These are phyloP conservation scores for Diaporthe sp. DNA, from an alignment of 2,329 filamentous ascomycete genomes.

Conservation along the genomic window DNA sequence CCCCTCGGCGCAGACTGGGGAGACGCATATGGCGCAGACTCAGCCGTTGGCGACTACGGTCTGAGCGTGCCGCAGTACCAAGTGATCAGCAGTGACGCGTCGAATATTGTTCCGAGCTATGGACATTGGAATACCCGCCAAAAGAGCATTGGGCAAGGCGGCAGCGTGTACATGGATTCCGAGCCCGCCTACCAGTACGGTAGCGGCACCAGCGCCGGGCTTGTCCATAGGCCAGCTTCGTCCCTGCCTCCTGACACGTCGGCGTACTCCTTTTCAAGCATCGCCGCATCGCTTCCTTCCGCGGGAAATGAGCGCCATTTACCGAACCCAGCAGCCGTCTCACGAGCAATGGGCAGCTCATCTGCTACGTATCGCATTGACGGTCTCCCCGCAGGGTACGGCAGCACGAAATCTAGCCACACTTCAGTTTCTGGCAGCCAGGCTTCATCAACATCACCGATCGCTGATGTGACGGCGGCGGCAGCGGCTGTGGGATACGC, in stretches of 20 bases:
- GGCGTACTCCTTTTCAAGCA: slow-evolving; percentile 53
- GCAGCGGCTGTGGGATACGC: slow-evolving; percentile 28
- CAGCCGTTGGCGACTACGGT: slow-evolving; percentile 48
- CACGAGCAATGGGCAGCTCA: slow-evolving; percentile 45
- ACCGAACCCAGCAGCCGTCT: slow-evolving; percentile 45
- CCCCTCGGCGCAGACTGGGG: slow-evolving; percentile 47
- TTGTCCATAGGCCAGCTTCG: slow-evolving; percentile 49
- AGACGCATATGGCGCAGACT: slow-evolving; percentile 48
- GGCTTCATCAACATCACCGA: slow-evolving; percentile 38
- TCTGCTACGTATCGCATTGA: slow-evolving; percentile 42
- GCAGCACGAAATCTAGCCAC: slow-evolving; percentile 38
- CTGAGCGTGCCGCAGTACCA: slow-evolving; percentile 47
- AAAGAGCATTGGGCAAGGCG: slow-evolving; percentile 29
- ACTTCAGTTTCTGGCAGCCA: slow-evolving; percentile 35
- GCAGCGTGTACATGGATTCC: slow-evolving; percentile 48
- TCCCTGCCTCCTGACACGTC: slow-evolving; percentile 44
- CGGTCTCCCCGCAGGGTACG: slow-evolving; percentile 35
- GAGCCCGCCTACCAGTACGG: slow-evolving; percentile 48
- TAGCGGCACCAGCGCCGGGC: slow-evolving; percentile 33
- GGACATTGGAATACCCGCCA: slow-evolving; percentile 34
- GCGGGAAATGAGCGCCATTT: slow-evolving; percentile 45
- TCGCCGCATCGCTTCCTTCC: slow-evolving; percentile 52
- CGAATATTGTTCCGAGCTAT: slow-evolving; percentile 46
- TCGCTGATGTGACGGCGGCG: slow-evolving; percentile 41
- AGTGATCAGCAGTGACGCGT: slow-evolving; percentile 48